Percentiles rank a stretch among this genome's conserved stretches.
Conservation (phyloP, 1,284 basidiomycete species). For the Paramarasmius palmivorus region DNA sequence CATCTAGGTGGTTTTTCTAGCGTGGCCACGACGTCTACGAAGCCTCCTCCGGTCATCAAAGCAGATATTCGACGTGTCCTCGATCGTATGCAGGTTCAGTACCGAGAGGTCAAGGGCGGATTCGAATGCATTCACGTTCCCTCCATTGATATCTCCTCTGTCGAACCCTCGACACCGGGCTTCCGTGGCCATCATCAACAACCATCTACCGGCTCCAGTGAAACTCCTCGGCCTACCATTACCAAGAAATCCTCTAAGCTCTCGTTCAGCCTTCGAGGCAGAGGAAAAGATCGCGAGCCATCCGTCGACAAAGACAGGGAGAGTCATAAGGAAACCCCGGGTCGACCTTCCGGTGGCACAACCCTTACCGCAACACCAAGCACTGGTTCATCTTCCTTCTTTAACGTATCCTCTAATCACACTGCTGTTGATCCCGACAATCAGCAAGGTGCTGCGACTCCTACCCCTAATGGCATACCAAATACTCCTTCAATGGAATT, state of each 20-base stretch:
- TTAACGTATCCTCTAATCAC: conserved; percentile 67
- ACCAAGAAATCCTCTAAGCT: conserved; percentile 76
- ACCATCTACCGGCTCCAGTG: conserved; percentile 47
- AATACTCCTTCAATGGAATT: conserved; percentile 26
- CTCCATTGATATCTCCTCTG: conserved; percentile 84
- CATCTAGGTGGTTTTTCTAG: conserved; percentile 35
- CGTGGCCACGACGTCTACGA: conserved; percentile 94
- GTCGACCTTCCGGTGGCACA: conserved; percentile 54
- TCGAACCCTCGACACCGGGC: conserved; percentile 40
- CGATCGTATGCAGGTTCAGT: conserved; percentile 92
- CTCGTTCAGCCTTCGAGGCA: conserved; percentile 45
- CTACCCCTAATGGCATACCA: conserved; percentile 17
- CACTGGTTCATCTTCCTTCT: conserved; percentile 78
- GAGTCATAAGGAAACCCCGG: conserved; percentile 31
- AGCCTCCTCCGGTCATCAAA: conserved; percentile 80
- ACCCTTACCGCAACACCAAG: conserved; percentile 62
- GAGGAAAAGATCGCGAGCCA: conserved; percentile 42
- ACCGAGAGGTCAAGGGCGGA: conserved; percentile 86
- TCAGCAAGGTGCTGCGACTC: conserved; percentile 14
- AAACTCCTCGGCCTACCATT: conserved; percentile 54
- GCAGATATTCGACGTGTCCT: conserved; percentile 85
- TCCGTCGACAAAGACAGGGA: conserved; percentile 35
- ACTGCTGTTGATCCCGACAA: conserved; percentile 37
- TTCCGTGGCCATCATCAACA: conserved; percentile 47
- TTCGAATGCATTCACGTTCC: conserved; percentile 97